These are phyloP conservation scores for Magnolia officinalis DNA, from an alignment of 164 flowering plant species.

Conservation along the genomic window DNA sequence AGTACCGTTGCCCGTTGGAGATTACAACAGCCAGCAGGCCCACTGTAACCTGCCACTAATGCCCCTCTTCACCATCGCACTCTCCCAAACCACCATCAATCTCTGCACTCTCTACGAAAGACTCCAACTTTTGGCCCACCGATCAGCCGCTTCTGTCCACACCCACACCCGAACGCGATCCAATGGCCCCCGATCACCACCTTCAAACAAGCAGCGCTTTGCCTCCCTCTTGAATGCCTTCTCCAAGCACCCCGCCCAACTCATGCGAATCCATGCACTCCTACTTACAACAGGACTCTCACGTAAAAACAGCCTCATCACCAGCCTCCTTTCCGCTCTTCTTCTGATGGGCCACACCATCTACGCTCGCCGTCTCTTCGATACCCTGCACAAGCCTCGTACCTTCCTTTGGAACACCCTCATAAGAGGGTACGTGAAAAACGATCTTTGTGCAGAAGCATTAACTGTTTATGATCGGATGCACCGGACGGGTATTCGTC, in stretches of 20 bases:
- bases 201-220: constrained; percentile 19
- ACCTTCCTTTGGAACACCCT: constrained; percentile 43
- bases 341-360: constrained; percentile 23
- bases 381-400: constrained; percentile 43
- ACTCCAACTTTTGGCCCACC: background rate
- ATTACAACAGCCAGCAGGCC: too few relatives aligned
- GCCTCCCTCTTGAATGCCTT: constrained; percentile 17
- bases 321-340: constrained; percentile 26
- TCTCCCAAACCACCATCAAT: too few relatives aligned
- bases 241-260: constrained; percentile 26
- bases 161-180: background rate
- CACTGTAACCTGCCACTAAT: too few relatives aligned
- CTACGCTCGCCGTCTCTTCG: constrained; percentile 37
- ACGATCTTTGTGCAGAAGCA: constrained; percentile 20
- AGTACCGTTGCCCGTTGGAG: too few relatives aligned
- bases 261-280: constrained; percentile 35
- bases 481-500: constrained; percentile 29
- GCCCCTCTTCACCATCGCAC: too few relatives aligned
- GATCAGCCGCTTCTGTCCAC: background rate
- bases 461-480: constrained; percentile 21
- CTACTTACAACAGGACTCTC: constrained; percentile 36
- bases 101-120: background rate
- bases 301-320: constrained; percentile 31
- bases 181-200: background rate
- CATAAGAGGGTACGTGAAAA: constrained; percentile 38